Base-by-base conservation (phyloP, 1,284 basidiomycete genomes). In the Phellopilus nigrolimitatus region DNA sequence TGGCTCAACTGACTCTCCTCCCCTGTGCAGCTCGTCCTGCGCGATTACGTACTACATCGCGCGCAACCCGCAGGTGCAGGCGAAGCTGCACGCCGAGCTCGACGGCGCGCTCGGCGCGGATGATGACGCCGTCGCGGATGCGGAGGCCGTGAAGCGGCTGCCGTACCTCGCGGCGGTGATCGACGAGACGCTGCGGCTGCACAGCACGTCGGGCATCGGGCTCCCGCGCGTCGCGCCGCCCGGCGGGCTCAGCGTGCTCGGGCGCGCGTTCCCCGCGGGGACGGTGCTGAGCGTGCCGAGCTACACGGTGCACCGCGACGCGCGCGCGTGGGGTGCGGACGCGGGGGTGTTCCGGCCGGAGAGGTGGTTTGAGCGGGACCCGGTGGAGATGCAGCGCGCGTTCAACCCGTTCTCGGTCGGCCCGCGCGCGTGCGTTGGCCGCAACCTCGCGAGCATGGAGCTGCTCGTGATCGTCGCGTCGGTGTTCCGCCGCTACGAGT, bases 11-110 rank as follows among this genome's bases (percentile, higher is more conserved):
- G 31, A 3, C n/a, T 33, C 31, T 33, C 6, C n/a, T 51, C 19
- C 43, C 38, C 30, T 10, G 33, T 51, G 15, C 54, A 85, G 86
- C 68, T 90, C 89, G 17, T 87, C 87, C 2, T 91, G 88, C 59
- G 90, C 89, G 5, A 90, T 95, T 61, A 76, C 91, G 12, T 93
- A 89, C 71, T 80, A 91, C 67, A 78, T 95, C 55, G 83, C 87
- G 8, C 68, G 70, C 27, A 79, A 88, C 67, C 88, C 79, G 1
- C 63, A 67, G 5, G 78, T 75, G 7, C 86, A 92, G 62, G 69
- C 68, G 51, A 87, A 84, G 61, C 78, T 95, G 12, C 87, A 91
- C 51, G 71, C 72, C 45, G 92, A 95, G 66, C 79, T 95, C 19
- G 91, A 95, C 62, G 81, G 84, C 31, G 78, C 82, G 30, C 74